Percentiles rank a stretch among this genome's conserved stretches.
phyloP scores from a whole-genome alignment of 2,329 filamentous ascomycete genomes.

The Scedosporium aurantiacum region DNA sequence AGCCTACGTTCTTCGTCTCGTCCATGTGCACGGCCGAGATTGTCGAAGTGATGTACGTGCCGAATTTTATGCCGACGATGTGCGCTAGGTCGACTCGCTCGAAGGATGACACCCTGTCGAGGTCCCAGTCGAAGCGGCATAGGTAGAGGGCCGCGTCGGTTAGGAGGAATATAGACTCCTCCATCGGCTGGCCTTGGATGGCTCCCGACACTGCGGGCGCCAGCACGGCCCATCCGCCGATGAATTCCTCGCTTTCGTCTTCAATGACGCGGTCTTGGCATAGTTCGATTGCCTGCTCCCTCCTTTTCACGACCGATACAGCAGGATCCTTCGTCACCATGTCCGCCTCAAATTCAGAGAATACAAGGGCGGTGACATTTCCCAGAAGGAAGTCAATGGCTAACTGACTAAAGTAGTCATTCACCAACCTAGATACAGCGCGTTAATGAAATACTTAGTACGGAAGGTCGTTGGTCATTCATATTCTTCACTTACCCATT shows the following conservation, averaged over 20 bases:
- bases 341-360: constrained; percentile 87
- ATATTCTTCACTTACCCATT: constrained; percentile 41
- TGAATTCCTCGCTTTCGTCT: constrained; percentile 71
- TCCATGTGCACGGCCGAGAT: constrained; percentile 68
- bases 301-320: constrained; percentile 71
- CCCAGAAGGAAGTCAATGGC: constrained; percentile 91
- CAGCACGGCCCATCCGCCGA: constrained; percentile 81
- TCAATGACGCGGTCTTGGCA: constrained; percentile 78
- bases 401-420: constrained; percentile 93
- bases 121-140: constrained; percentile 87
- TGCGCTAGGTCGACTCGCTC: constrained; percentile 72
- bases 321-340: constrained; percentile 91
- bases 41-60: constrained; percentile 84
- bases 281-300: constrained; percentile 81
- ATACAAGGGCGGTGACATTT: constrained; percentile 72
- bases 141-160: constrained; percentile 79
- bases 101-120: constrained; percentile 88
- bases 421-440: constrained; percentile 62
- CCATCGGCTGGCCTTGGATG: constrained; percentile 61
- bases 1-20: constrained; percentile 69
- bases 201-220: constrained; percentile 64
- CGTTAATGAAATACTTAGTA: background rate
- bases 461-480: background rate
- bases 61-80: constrained; percentile 61
- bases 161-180: constrained; percentile 78